Percentiles rank a stretch among this genome's conserved stretches.
These are phyloP conservation scores for Suhomyces pyralidae DNA, from an alignment of 805 yeast species.

Conservation along the genomic window DNA sequence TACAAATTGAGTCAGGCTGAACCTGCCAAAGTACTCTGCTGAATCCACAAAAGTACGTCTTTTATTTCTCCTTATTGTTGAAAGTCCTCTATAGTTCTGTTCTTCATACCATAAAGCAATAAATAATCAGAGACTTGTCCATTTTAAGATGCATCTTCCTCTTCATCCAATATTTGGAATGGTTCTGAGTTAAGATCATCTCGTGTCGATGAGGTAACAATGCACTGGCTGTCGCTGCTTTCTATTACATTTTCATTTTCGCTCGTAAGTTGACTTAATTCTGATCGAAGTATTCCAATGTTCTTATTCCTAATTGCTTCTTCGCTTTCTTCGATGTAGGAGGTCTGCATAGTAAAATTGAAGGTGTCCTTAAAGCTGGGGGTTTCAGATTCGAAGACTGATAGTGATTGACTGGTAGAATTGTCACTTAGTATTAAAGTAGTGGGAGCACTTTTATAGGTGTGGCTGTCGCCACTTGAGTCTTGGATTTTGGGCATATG, in stretches of 20 bases:
- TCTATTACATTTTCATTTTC: background rate
- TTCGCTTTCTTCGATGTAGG: background rate
- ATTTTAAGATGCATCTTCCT: background rate
- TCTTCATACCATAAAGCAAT: background rate
- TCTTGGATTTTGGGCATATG: background rate
- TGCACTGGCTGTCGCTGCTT: background rate
- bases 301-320: background rate
- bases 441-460: background rate
- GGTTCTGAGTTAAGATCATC: constrained; percentile 1
- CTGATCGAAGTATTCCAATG: background rate
- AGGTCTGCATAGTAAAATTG: background rate
- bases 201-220: background rate
- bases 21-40: constrained; percentile 21
- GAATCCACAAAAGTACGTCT: background rate
- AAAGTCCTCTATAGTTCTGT: background rate
- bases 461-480: background rate
- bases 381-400: background rate
- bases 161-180: background rate
- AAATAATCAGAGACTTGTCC: background rate
- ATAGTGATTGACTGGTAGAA: background rate
- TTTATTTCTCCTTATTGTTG: background rate
- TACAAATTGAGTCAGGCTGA: constrained; percentile 26
- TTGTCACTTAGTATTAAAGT: background rate
- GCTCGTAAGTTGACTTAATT: background rate
- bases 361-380: background rate